These are phyloP conservation scores for Knoxdaviesia capensis DNA, from an alignment of 2,329 filamentous ascomycete genomes.

Conservation along the genomic window DNA sequence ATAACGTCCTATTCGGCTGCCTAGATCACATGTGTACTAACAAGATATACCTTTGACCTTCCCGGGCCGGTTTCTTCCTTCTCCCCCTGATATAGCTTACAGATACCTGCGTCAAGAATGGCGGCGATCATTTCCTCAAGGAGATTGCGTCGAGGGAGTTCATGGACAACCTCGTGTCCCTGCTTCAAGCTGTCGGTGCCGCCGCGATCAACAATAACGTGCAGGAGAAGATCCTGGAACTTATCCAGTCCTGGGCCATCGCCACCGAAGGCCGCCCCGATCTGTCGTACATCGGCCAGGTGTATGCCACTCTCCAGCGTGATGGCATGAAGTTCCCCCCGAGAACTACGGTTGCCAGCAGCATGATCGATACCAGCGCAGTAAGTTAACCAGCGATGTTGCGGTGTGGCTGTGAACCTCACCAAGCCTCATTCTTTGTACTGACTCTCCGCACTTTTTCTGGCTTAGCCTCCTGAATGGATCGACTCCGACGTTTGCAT, in stretches of 20 bases:
- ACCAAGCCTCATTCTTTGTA: slow-evolving; percentile 1
- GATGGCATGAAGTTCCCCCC: slow-evolving; percentile 87
- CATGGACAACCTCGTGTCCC: slow-evolving; percentile 87
- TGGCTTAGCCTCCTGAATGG: slow-evolving; percentile 73
- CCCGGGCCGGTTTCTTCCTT: background rate
- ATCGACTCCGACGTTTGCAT: slow-evolving; percentile 95
- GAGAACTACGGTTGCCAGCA: slow-evolving; percentile 69
- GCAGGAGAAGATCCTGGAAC: slow-evolving; percentile 72
- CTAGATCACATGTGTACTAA: too few relatives aligned
- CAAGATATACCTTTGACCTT: background rate
- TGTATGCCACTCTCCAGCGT: slow-evolving; percentile 61
- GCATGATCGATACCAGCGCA: slow-evolving; percentile 92
- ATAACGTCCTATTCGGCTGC: too few relatives aligned
- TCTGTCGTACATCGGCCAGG: slow-evolving; percentile 69
- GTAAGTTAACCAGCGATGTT: slow-evolving; percentile 29
- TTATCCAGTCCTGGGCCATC: slow-evolving; percentile 84
- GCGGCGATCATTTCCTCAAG: slow-evolving; percentile 79
- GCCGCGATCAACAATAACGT: slow-evolving; percentile 70
- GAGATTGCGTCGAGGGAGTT: slow-evolving; percentile 96
- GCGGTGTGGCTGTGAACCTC: background rate
- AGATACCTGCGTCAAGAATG: slow-evolving; percentile 97
- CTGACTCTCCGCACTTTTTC: too few relatives aligned
- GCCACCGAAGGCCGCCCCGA: slow-evolving; percentile 74
- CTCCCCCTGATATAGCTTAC: slow-evolving; percentile 43
- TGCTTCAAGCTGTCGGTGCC: slow-evolving; percentile 61